phyloP scores from a whole-genome alignment of 768 basidiomycete genomes.

The Baorangia bicolor region DNA sequence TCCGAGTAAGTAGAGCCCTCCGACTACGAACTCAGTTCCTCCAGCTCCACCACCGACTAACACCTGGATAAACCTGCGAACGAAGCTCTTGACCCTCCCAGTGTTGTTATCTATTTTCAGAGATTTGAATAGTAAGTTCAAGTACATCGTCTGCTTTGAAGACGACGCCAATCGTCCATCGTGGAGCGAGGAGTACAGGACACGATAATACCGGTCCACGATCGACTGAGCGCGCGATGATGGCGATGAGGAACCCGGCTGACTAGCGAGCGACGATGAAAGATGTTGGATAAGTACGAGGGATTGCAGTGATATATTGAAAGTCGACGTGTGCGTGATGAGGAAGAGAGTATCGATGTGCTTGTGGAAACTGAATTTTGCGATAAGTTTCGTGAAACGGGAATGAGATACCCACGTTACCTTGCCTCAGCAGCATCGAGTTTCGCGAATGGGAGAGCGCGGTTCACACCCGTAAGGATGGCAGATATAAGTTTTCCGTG shows the following conservation, averaged over 20 bases:
- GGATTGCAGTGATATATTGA: conserved; percentile 94
- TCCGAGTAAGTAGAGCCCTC: conserved; percentile 82
- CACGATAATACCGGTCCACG: conserved; percentile 70
- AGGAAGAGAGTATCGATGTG: conserved; percentile 93
- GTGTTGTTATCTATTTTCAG: conserved; percentile 64
- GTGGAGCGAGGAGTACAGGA: conserved; percentile 85
- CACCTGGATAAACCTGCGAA: conserved; percentile 82
- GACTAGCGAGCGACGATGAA: conserved; percentile 48
- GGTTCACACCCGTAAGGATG: conserved; percentile 90
- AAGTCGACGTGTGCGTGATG: conserved; percentile 93
- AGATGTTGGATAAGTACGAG: conserved; percentile 89
- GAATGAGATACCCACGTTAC: conserved; percentile 39
- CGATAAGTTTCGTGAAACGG: conserved; percentile 1
- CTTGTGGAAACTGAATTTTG: conserved; percentile 58
- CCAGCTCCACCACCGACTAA: conserved; percentile 68
- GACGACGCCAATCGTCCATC: conserved; percentile 79
- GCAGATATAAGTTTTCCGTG: conserved; percentile 86
- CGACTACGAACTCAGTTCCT: conserved; percentile 84
- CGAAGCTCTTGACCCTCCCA: conserved; percentile 73
- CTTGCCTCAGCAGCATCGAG: conserved; percentile 64
- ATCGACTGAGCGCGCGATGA: conserved; percentile 45
- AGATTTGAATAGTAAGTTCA: conserved; percentile 90
- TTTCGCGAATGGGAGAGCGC: conserved; percentile 90
- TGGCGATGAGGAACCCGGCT: conserved; percentile 42
- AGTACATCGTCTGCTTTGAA: conserved; percentile 95